Evolutionary conservation across 2,329 filamentous ascomycete genomes (phyloP).

Genomic region (Xylariomycetidae sp.): DNA sequence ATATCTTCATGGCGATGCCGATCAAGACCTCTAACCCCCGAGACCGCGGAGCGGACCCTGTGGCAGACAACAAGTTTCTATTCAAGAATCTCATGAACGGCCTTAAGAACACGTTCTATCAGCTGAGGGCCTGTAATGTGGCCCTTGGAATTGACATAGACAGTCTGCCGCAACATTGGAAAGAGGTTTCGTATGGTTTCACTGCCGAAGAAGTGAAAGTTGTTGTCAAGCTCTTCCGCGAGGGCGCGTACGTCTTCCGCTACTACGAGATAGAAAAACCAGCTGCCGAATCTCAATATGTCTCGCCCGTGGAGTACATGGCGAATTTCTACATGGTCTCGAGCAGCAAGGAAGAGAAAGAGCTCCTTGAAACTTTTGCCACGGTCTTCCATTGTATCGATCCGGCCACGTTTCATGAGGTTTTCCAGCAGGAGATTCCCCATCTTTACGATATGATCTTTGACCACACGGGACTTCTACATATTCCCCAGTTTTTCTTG

Average conservation of each 20-base stretch:
- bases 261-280: constrained; percentile 92
- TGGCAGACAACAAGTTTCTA: constrained; percentile 94
- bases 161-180: constrained; percentile 84
- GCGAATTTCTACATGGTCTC: constrained; percentile 93
- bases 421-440: constrained; percentile 96
- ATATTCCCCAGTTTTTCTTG: constrained; percentile 96
- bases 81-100: constrained; percentile 97
- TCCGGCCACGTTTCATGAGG: constrained; percentile 95
- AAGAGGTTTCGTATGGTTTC: constrained; percentile 93
- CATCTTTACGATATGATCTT: constrained; percentile 97
- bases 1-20: constrained; percentile 93
- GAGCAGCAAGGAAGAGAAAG: constrained; percentile 93
- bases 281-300: constrained; percentile 64
- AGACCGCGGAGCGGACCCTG: constrained; percentile 83
- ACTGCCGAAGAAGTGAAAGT: constrained; percentile 96
- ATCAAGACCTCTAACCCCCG: constrained; percentile 93
- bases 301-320: constrained; percentile 85
- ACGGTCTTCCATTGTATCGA: constrained; percentile 99
- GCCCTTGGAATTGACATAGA: constrained; percentile 65
- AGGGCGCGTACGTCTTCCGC: constrained; percentile 92
- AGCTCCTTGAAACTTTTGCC: constrained; percentile 93
- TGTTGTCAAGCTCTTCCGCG: constrained; percentile 93
- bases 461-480: constrained; percentile 87
- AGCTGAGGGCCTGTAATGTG: constrained; percentile 85
- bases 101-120: constrained; percentile 93